Base-by-base conservation (phyloP, 306 rosid species). In the Astragalus glycyphyllos region DNA sequence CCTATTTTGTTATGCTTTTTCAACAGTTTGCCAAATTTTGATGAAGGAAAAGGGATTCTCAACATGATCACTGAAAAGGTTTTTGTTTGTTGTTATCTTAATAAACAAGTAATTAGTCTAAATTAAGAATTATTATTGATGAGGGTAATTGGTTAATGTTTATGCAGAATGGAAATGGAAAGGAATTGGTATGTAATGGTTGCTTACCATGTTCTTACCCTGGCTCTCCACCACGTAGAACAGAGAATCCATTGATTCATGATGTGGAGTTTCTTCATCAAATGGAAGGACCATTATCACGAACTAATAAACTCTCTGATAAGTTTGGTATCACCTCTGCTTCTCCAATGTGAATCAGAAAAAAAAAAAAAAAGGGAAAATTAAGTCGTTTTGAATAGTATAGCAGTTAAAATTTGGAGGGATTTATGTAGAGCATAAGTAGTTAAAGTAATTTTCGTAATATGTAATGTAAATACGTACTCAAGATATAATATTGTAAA, bases 201-300 rank as follows among this genome's bases (percentile, higher is more conserved):
- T 85, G 97, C 54, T 77, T 85, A 34, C 87, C 94, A 4, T 70
- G 72, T 1, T 87, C 86, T 63, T 92, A 85, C 67, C 61, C 85
- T 8, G 96, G 91, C 5, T 88, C 96, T 20, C 98, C 98, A 0
- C 98, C 98, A 0, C 74, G 87, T 0, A 82, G 98, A 81, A 80
- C 97, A 50, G 86, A 78, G 64, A 90, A 92, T 5, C 98, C 97
- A 1, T 37, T 90, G 75, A 81, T 92, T 65, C 90, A 90, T 14
- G 88, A 92, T 44, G 87, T 90, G 49, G 81, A 85, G 9, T 92
- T 92, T 71, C 67, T 86, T 78, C 96, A 86, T 69, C 98, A 88
- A 57, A 72, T 86, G 83, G 88, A 92, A 45, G 82, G 92, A 12
- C 84, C 94, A 63, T 80, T 84, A 46, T 58, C 91, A 49, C 65